These are phyloP conservation scores for Scedosporium aurantiacum DNA, from an alignment of 2,329 filamentous ascomycete species.

Conservation along the genomic window DNA sequence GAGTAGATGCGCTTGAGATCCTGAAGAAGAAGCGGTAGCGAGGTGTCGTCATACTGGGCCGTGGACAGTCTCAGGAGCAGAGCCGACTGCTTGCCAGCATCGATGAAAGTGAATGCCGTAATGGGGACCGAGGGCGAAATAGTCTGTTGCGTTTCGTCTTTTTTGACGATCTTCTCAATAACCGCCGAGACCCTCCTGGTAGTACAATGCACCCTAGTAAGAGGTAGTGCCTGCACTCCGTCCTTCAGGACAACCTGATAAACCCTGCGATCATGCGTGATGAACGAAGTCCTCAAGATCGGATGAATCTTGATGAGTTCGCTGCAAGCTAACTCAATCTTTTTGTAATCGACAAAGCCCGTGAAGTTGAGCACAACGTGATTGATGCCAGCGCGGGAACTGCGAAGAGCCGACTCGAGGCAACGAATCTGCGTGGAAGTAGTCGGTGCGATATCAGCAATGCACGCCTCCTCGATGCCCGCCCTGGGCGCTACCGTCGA, in stretches of 20 bases:
- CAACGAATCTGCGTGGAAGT: constrained; percentile 34
- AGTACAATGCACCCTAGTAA: constrained; percentile 24
- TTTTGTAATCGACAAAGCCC: constrained; percentile 28
- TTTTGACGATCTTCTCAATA: constrained; percentile 29
- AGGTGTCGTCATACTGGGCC: constrained; percentile 37
- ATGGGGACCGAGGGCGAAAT: constrained; percentile 29
- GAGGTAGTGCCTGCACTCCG: not conserved
- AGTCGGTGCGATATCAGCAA: constrained; percentile 37
- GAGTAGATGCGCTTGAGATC: constrained; percentile 37
- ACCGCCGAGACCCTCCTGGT: constrained; percentile 26
- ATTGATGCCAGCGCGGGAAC: constrained; percentile 30
- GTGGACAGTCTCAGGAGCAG: constrained; percentile 36
- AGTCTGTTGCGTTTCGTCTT: constrained; percentile 25
- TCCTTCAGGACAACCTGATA: constrained; percentile 30
- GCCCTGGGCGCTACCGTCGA: constrained; percentile 29
- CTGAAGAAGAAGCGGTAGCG: constrained; percentile 33
- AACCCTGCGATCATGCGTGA: constrained; percentile 31
- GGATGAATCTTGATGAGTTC: constrained; percentile 33
- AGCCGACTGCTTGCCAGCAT: constrained; percentile 34
- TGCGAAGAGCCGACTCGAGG: constrained; percentile 36
- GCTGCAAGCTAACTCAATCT: constrained; percentile 35
- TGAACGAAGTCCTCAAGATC: constrained; percentile 44
- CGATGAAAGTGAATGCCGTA: constrained; percentile 40
- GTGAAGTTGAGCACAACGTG: constrained; percentile 38
- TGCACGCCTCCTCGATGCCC: constrained; percentile 21